Percentiles rank a stretch among this genome's conserved stretches.
These are phyloP conservation scores for Pisolithus microcarpus DNA, from an alignment of 768 basidiomycete genomes.

Conservation along the genomic window DNA sequence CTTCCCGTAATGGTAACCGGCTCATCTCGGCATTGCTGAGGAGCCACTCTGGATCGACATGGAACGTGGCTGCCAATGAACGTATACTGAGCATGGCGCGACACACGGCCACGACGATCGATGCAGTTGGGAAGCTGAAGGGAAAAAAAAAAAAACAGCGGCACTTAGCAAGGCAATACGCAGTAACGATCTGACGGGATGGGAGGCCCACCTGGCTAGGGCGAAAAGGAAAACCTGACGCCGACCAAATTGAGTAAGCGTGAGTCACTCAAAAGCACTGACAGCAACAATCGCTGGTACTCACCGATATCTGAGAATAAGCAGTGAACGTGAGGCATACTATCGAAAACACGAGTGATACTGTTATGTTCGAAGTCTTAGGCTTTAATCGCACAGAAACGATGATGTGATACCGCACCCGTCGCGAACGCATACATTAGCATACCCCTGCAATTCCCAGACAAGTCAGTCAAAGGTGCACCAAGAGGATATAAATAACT, in stretches of 20 bases:
- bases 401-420: background rate
- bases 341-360: slow-evolving; percentile 10
- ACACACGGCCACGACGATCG: slow-evolving; percentile 25
- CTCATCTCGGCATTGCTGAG: slow-evolving; percentile 40
- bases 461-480: background rate
- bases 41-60: slow-evolving; percentile 37
- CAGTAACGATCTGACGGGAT: slow-evolving; percentile 2
- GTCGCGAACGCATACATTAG: slow-evolving; percentile 8
- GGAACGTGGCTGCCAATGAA: slow-evolving; percentile 34
- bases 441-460: background rate
- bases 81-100: slow-evolving; percentile 35
- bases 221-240: slow-evolving; percentile 6
- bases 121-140: slow-evolving; percentile 3
- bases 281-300: background rate
- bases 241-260: background rate
- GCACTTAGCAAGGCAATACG: background rate
- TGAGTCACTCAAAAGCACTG: background rate
- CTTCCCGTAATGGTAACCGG: slow-evolving; percentile 34
- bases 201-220: background rate
- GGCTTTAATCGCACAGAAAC: background rate
- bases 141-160: background rate
- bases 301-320: slow-evolving; percentile 4
- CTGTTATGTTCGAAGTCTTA: slow-evolving; percentile 3
- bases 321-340: slow-evolving; percentile 7
- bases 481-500: background rate